phyloP scores from a whole-genome alignment of 441 rosid species.

The Isatis lusitanica region DNA sequence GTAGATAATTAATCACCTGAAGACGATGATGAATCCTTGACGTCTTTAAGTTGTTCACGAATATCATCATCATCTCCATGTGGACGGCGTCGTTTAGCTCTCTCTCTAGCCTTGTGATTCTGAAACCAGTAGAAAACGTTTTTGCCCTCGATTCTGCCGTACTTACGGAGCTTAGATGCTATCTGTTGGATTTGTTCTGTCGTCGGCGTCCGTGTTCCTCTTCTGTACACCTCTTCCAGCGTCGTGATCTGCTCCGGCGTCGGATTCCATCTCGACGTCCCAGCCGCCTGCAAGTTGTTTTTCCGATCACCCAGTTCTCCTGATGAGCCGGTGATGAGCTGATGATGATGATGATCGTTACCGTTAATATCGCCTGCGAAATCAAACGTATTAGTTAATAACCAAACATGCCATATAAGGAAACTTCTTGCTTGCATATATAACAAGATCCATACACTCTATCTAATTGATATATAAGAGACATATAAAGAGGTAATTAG shows the following conservation, averaged over 20 bases:
- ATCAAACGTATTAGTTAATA: not conserved
- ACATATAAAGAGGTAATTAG: not conserved
- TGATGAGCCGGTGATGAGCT: conserved; percentile 28
- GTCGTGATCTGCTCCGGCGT: conserved; percentile 53
- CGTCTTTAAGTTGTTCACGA: conserved; percentile 21
- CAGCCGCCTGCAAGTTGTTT: conserved; percentile 1
- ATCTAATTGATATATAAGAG: no score
- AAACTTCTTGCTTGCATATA: no score
- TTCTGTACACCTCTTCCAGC: conserved; percentile 51
- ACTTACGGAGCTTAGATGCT: conserved; percentile 48
- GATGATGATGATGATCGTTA: conserved; percentile 12
- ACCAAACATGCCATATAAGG: not conserved
- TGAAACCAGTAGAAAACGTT: conserved; percentile 87
- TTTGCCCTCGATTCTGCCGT: conserved; percentile 71
- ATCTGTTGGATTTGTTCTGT: conserved; percentile 56
- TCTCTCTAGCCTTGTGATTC: conserved; percentile 73
- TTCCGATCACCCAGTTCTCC: not conserved
- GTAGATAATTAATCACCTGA: not conserved
- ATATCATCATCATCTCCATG: conserved; percentile 19
- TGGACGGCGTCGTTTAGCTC: conserved; percentile 54
- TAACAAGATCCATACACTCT: no score
- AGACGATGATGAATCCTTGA: conserved; percentile 21
- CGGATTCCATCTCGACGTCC: conserved; percentile 58
- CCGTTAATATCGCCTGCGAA: conserved; percentile 12
- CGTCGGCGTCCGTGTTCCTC: conserved; percentile 49